Evolutionary conservation across 768 basidiomycete species (phyloP).

Genomic region (Lactifluus hygrophoroides): DNA sequence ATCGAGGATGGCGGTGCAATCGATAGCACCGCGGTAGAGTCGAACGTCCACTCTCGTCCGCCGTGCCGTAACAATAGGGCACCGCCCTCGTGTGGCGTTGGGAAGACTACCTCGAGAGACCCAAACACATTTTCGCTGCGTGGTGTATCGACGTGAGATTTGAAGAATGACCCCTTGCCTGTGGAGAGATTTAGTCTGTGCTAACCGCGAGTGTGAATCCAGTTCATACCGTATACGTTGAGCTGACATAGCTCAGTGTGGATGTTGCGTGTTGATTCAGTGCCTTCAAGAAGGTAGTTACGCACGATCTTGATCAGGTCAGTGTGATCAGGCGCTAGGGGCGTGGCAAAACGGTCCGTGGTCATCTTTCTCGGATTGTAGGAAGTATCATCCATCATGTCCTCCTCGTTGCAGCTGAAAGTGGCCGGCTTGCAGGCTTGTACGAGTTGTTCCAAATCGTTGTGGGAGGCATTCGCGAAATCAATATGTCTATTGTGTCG

Average conservation of each 20-base stretch:
- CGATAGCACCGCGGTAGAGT: conserved; percentile 28
- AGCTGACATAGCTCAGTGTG: conserved; percentile 36
- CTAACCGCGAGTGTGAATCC: background rate
- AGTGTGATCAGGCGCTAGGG: conserved; percentile 25
- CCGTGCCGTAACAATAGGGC: conserved; percentile 30
- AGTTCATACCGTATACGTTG: conserved; percentile 35
- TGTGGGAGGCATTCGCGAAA: conserved; percentile 4
- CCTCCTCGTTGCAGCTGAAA: conserved; percentile 31
- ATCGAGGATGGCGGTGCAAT: conserved; percentile 19
- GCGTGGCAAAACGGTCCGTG: conserved; percentile 27
- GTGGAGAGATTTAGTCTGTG: background rate
- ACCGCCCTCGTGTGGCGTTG: conserved; percentile 39
- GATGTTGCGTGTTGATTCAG: conserved; percentile 20
- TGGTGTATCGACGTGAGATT: conserved; percentile 42
- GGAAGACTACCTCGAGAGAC: conserved; percentile 44
- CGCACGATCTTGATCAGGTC: conserved; percentile 27
- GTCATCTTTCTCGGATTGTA: conserved; percentile 38
- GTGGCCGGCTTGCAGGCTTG: conserved; percentile 34
- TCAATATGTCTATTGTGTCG: background rate
- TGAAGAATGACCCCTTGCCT: conserved; percentile 42
- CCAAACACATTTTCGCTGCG: conserved; percentile 39
- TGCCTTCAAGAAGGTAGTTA: conserved; percentile 21
- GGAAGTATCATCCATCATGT: conserved; percentile 38
- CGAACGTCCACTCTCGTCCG: conserved; percentile 31
- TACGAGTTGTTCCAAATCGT: conserved; percentile 25